phyloP scores from a whole-genome alignment of 768 basidiomycete genomes.

The Boletus reticulatus region DNA sequence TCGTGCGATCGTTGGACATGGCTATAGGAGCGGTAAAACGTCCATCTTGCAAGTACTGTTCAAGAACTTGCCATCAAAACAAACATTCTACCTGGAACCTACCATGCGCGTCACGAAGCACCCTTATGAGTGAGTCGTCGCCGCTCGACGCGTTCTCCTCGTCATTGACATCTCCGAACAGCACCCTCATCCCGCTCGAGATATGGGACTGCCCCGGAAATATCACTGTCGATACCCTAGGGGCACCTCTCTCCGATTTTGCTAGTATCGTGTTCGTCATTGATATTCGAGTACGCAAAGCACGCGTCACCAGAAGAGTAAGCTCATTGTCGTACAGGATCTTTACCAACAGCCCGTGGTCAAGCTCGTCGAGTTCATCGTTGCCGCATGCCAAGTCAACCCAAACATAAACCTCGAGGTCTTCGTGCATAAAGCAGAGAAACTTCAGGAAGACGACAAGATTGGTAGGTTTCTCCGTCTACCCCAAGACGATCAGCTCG shows the following conservation, averaged over 20 bases:
- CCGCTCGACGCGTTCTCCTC: not conserved
- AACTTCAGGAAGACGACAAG: conserved; percentile 87
- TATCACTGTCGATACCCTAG: conserved; percentile 75
- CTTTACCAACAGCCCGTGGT: conserved; percentile 81
- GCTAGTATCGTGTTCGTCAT: conserved; percentile 90
- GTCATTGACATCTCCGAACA: conserved; percentile 29
- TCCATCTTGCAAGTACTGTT: conserved; percentile 92
- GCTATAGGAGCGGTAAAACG: conserved; percentile 81
- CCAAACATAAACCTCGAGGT: conserved; percentile 81
- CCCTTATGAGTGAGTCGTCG: conserved; percentile 68
- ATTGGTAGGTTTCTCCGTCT: conserved; percentile 52
- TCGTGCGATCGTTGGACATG: not conserved
- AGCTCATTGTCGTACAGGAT: conserved; percentile 46
- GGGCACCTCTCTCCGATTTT: conserved; percentile 72
- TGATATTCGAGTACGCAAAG: conserved; percentile 76
- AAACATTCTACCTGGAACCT: conserved; percentile 88
- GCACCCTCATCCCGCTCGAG: conserved; percentile 89
- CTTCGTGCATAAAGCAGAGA: conserved; percentile 95
- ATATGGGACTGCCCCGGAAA: conserved; percentile 96
- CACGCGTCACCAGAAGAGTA: not conserved
- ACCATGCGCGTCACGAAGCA: conserved; percentile 76
- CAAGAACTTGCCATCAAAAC: conserved; percentile 75
- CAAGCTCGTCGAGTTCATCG: conserved; percentile 78
- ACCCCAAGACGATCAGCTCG: not conserved
- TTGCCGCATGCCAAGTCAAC: conserved; percentile 72